Percentiles rank a stretch among this genome's conserved stretches.
These are phyloP conservation scores for Rhizopogon salebrosus DNA, from an alignment of 768 basidiomycete genomes.

Conservation along the genomic window DNA sequence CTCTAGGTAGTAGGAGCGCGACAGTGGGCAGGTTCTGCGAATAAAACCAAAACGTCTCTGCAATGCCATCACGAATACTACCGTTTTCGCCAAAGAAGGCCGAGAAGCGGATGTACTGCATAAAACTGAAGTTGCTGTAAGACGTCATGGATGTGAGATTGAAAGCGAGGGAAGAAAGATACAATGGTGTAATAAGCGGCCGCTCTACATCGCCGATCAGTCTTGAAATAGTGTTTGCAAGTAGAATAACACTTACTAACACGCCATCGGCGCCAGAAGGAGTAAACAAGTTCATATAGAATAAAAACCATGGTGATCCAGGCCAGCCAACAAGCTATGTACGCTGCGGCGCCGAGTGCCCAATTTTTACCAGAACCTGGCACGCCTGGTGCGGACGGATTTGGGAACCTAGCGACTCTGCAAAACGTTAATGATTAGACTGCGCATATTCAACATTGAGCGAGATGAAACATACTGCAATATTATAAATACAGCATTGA, in stretches of 20 bases:
- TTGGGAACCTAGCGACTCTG: conserved; percentile 74
- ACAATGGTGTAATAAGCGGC: conserved; percentile 77
- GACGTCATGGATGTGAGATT: conserved; percentile 73
- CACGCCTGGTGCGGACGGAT: conserved; percentile 61
- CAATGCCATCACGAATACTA: conserved; percentile 51
- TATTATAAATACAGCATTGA: conserved; percentile 81
- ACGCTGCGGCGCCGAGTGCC: conserved; percentile 79
- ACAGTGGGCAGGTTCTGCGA: conserved; percentile 84
- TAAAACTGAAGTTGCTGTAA: conserved; percentile 79
- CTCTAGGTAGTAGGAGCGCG: conserved; percentile 77
- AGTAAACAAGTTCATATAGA: conserved; percentile 74
- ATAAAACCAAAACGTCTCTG: conserved; percentile 82
- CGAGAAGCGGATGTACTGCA: conserved; percentile 70
- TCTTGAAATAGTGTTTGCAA: conserved; percentile 14
- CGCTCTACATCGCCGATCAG: conserved; percentile 51
- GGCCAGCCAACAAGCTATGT: conserved; percentile 73
- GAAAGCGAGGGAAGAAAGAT: conserved; percentile 75
- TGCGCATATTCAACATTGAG: background rate
- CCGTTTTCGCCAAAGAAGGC: conserved; percentile 56
- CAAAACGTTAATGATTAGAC: background rate
- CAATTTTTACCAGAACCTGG: conserved; percentile 73
- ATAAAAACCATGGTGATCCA: conserved; percentile 72
- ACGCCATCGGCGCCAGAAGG: conserved; percentile 72
- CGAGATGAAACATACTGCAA: conserved; percentile 59
- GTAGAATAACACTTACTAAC: conserved; percentile 54